These are phyloP conservation scores for Pelargonium citronellum DNA, from an alignment of 441 rosid species.

Conservation along the genomic window DNA sequence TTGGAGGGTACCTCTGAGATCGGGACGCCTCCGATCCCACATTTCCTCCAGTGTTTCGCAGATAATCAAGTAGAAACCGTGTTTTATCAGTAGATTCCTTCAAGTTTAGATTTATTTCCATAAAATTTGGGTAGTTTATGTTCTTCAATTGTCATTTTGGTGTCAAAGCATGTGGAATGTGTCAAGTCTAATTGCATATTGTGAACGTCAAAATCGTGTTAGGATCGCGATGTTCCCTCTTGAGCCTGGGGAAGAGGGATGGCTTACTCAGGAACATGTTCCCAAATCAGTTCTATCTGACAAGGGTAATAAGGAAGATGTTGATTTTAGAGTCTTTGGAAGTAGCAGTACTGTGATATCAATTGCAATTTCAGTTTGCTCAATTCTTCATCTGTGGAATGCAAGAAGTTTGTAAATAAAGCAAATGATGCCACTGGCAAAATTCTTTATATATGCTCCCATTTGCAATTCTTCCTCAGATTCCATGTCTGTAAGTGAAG, in stretches of 20 bases:
- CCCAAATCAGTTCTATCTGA: too few species aligned
- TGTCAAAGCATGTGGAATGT: too few species aligned
- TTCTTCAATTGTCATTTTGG: too few species aligned
- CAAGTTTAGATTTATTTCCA: not conserved
- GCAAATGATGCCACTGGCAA: conserved; percentile 22
- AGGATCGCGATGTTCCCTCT: too few species aligned
- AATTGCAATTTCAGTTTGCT: conserved; percentile 22
- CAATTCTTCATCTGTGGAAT: conserved; percentile 11
- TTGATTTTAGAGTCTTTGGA: too few species aligned
- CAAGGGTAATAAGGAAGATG: too few species aligned
- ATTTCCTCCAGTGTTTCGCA: not conserved
- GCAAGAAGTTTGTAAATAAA: conserved; percentile 11
- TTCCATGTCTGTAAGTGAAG: conserved; percentile 14
- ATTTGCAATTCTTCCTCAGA: conserved; percentile 22
- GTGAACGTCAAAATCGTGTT: too few species aligned
- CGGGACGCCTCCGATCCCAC: conserved; percentile 12
- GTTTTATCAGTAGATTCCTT: not conserved
- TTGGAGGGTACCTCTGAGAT: conserved; percentile 15
- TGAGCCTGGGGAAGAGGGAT: too few species aligned
- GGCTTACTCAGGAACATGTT: too few species aligned
- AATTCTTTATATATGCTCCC: conserved; percentile 27
- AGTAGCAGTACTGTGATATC: too few species aligned
- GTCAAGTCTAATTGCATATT: too few species aligned
- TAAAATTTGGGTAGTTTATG: not conserved
- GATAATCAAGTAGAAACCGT: not conserved